Percentiles rank a stretch among this genome's conserved stretches.
These are phyloP conservation scores for Tetradesmus obliquus DNA, from an alignment of 139 green algal species.

Conservation along the genomic window DNA sequence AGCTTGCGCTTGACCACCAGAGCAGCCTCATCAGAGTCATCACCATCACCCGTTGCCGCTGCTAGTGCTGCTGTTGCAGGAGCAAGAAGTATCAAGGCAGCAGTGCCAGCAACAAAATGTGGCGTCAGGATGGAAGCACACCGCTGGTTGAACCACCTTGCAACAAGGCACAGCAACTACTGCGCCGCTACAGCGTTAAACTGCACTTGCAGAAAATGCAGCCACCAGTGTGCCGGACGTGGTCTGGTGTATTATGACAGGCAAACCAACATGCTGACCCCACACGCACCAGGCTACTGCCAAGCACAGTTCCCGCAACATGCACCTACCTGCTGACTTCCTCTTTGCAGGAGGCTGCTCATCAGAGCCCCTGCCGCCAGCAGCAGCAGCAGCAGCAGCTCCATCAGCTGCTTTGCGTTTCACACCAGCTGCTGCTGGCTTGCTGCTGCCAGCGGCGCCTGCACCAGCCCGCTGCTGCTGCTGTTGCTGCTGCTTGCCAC, in stretches of 20 bases:
- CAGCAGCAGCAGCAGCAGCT: background rate
- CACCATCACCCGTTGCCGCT: background rate
- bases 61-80: background rate
- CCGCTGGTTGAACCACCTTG: too few relatives aligned
- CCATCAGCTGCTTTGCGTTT: constrained; percentile 18
- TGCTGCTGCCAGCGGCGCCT: background rate
- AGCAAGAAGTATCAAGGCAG: background rate
- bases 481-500: background rate
- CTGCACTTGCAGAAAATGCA: too few relatives aligned
- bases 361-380: background rate
- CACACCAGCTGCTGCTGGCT: background rate
- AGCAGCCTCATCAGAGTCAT: constrained; percentile 8
- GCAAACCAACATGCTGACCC: too few relatives aligned
- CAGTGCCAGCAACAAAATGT: background rate
- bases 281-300: too few relatives aligned
- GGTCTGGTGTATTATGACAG: too few relatives aligned
- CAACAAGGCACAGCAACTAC: too few relatives aligned
- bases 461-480: background rate
- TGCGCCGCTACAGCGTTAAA: too few relatives aligned
- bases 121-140: background rate
- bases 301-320: background rate
- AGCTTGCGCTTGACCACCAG: background rate
- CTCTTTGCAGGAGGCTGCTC: constrained; percentile 27
- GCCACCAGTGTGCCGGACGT: too few relatives aligned
- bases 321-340: constrained; percentile 6